phyloP scores from a whole-genome alignment of 2,329 filamentous ascomycete genomes.

The Aspergillus terreus region DNA sequence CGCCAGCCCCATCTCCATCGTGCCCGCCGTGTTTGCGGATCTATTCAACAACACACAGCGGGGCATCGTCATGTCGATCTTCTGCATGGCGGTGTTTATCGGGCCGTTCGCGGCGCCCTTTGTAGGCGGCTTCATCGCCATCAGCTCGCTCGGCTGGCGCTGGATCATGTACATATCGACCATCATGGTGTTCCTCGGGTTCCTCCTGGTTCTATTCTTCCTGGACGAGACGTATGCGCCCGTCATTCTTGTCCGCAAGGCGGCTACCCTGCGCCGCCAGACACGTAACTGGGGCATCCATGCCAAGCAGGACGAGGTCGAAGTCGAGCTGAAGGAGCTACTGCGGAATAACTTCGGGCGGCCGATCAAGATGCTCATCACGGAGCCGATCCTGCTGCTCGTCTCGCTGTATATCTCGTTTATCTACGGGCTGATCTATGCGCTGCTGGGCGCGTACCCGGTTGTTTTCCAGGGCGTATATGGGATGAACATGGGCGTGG shows the following conservation, averaged over 20 bases:
- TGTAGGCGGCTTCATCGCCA: constrained; percentile 50
- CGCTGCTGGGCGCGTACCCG: constrained; percentile 29
- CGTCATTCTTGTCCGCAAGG: constrained; percentile 32
- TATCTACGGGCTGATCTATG: constrained; percentile 32
- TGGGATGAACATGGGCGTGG: constrained; percentile 28
- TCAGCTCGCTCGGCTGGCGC: constrained; percentile 48
- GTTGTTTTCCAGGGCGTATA: constrained; percentile 30
- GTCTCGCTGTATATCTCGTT: constrained; percentile 32
- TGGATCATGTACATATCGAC: constrained; percentile 52
- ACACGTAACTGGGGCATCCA: constrained; percentile 61
- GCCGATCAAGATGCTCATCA: constrained; percentile 37
- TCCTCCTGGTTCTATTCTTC: constrained; percentile 38
- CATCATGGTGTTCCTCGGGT: constrained; percentile 52
- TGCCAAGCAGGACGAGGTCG: constrained; percentile 52
- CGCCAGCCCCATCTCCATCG: constrained; percentile 42
- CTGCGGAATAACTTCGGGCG: constrained; percentile 48
- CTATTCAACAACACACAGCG: constrained; percentile 48
- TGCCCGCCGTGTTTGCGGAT: constrained; percentile 45
- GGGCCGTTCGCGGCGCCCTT: constrained; percentile 50
- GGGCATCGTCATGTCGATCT: constrained; percentile 46
- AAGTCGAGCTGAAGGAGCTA: constrained; percentile 48
- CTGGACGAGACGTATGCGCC: constrained; percentile 56
- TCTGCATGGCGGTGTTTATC: constrained; percentile 49
- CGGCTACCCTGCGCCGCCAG: constrained; percentile 48
- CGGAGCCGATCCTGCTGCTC: constrained; percentile 38